phyloP scores from a whole-genome alignment of 2,329 filamentous ascomycete genomes.

The Lachnellula subtilissima region DNA sequence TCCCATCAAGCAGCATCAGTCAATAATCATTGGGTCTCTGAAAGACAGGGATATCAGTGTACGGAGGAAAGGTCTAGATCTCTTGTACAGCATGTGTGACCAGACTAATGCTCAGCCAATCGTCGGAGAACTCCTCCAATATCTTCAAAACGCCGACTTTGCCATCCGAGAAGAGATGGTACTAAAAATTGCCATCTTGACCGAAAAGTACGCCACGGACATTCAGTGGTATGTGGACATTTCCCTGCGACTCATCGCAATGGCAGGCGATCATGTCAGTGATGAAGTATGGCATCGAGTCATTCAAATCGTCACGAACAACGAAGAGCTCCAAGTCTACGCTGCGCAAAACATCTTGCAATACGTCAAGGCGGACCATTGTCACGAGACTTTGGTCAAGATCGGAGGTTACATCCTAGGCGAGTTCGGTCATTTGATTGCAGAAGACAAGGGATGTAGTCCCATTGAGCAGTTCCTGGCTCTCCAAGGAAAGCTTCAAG shows the following conservation, averaged over 20 bases:
- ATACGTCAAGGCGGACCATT: conserved; percentile 88
- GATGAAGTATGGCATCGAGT: conserved; percentile 99
- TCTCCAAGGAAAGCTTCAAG: conserved; percentile 82
- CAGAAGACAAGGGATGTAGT: conserved; percentile 85
- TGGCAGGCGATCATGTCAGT: conserved; percentile 97
- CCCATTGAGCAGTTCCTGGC: conserved; percentile 97
- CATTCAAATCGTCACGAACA: conserved; percentile 98
- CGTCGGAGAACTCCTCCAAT: conserved; percentile 87
- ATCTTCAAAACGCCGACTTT: conserved; percentile 94
- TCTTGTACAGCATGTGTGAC: conserved; percentile 99
- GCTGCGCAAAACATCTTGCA: conserved; percentile 89
- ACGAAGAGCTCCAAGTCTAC: conserved; percentile 95
- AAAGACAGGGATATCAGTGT: conserved; percentile 97
- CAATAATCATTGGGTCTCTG: conserved; percentile 88
- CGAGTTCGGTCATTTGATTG: conserved; percentile 94
- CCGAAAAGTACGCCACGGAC: conserved; percentile 97
- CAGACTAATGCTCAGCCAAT: conserved; percentile 89
- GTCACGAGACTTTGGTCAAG: conserved; percentile 95
- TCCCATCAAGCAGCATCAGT: conserved; percentile 96
- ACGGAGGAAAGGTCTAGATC: conserved; percentile 86
- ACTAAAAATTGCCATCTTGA: conserved; percentile 94
- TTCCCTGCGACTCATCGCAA: conserved; percentile 85
- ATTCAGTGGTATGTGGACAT: conserved; percentile 99
- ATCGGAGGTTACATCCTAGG: conserved; percentile 95
- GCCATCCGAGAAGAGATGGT: conserved; percentile 99